phyloP scores from a whole-genome alignment of 371 early-diverging fungal genomes.

The Mucor racemosus region DNA sequence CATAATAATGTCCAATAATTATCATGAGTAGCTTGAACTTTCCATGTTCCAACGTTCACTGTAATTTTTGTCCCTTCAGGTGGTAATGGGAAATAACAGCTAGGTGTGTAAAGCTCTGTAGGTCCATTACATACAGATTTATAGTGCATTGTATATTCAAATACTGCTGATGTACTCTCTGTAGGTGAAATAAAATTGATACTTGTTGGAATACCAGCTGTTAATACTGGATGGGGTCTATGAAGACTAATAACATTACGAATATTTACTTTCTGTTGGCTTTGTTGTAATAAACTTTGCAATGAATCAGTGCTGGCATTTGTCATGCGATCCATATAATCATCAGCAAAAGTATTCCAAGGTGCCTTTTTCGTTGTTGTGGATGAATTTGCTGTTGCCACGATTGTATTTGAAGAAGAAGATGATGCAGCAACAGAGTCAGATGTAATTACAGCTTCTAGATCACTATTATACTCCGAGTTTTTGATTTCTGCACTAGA shows the following conservation, averaged over 20 bases:
- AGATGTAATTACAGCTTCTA: background rate
- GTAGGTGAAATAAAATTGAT: conserved; percentile 41
- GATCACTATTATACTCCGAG: background rate
- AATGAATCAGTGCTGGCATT: conserved; percentile 11
- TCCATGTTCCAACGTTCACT: conserved; percentile 15
- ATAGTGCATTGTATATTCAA: conserved; percentile 19
- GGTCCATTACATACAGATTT: conserved; percentile 3
- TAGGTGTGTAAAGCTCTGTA: conserved; percentile 30
- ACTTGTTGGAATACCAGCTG: conserved; percentile 39
- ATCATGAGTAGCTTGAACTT: background rate
- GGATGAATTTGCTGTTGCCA: background rate
- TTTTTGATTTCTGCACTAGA: background rate
- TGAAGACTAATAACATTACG: conserved; percentile 40
- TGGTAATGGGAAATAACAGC: conserved; percentile 24
- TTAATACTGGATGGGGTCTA: conserved; percentile 40
- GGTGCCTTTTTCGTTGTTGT: background rate
- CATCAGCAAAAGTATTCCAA: background rate
- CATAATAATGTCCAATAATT: conserved; percentile 26
- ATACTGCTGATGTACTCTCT: conserved; percentile 24
- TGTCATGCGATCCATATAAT: conserved; percentile 8
- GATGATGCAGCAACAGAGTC: background rate
- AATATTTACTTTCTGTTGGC: conserved; percentile 19
- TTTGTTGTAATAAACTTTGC: conserved; percentile 1
- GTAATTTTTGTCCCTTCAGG: conserved; percentile 17
- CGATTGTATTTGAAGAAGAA: background rate